Evolutionary conservation across 2,329 filamentous ascomycete species (phyloP).

Genomic region (Fusarium fujikuroi): DNA sequence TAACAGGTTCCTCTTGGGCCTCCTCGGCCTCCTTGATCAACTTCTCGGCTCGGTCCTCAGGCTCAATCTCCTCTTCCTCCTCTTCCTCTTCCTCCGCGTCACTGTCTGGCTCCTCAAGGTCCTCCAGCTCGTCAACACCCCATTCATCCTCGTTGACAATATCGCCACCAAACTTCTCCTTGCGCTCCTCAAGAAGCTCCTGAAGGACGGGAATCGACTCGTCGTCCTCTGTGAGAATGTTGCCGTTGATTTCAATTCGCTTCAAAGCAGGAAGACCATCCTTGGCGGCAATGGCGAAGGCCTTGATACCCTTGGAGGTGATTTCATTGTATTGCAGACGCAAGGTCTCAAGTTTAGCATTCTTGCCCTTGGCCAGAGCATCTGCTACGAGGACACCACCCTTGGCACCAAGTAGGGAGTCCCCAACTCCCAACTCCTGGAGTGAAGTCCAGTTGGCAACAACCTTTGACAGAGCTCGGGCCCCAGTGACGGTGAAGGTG

Average conservation of each 20-base stretch:
- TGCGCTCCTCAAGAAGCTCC: slow-evolving; percentile 78
- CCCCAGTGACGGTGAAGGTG: slow-evolving; percentile 87
- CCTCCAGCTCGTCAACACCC: slow-evolving; percentile 87
- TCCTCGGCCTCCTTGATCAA: slow-evolving; percentile 75
- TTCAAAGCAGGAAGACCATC: slow-evolving; percentile 78
- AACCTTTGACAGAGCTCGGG: slow-evolving; percentile 80
- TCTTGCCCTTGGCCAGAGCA: slow-evolving; percentile 79
- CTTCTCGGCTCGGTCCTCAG: slow-evolving; percentile 75
- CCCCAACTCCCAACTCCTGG: slow-evolving; percentile 86
- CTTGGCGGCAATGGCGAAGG: slow-evolving; percentile 74
- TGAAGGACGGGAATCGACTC: slow-evolving; percentile 74
- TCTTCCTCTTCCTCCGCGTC: slow-evolving; percentile 76
- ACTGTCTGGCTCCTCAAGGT: slow-evolving; percentile 81
- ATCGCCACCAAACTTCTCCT: slow-evolving; percentile 76
- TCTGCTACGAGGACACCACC: slow-evolving; percentile 79
- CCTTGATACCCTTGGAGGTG: slow-evolving; percentile 77
- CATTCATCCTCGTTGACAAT: slow-evolving; percentile 80
- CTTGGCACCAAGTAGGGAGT: slow-evolving; percentile 83
- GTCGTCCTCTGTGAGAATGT: slow-evolving; percentile 92
- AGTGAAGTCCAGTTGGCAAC: slow-evolving; percentile 79
- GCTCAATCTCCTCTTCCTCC: slow-evolving; percentile 70
- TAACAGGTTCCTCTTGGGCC: slow-evolving; percentile 78
- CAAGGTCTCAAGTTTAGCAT: slow-evolving; percentile 81
- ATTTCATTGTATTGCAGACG: slow-evolving; percentile 96
- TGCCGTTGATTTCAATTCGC: slow-evolving; percentile 94